Base-by-base conservation (phyloP, 163 green algal genomes). In the Chlorella variabilis region DNA sequence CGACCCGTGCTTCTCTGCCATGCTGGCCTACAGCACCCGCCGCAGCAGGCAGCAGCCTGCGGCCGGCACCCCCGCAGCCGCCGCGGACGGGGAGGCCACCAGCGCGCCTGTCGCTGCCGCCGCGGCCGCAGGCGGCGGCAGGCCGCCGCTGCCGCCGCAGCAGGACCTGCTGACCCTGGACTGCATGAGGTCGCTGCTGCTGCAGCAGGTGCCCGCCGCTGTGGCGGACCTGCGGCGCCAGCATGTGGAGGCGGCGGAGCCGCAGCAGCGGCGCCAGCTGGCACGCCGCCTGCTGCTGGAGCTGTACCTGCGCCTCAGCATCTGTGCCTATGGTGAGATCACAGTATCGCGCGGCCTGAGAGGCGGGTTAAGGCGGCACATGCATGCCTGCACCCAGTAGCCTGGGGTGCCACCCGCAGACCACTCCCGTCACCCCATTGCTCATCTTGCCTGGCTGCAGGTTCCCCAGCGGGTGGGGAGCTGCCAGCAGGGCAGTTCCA, bases 271-370 rank as follows among this genome's bases (percentile, higher is more conserved):
- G 15, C 56, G 54, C 38, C 36, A 33, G 48, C 38, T 80, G 54
- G 42, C 73, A 6, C 25, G 36, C 17, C 73, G 54, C 29, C 33
- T 80, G 23, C 56, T 80, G 15, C 38, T 59, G 7, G 73, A 80
- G 38, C 73, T 80, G 13, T 38, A 70, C 54, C 56, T 80, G 48
- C 73, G 73, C 54, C 39, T 80, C 36, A 34, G 27, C 54, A 70
- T 80, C 73, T 69, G 54, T 29, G 54, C 73, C 36, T 70, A 41
- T 31, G 73, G 73, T 80, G 73, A 51, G 71, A n/a, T n/a, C n/a
- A n/a, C n/a, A n/a, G n/a, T n/a, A n/a, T n/a, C n/a, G n/a, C n/a
- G n/a, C n/a, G n/a, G n/a, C n/a, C n/a, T n/a, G n/a, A n/a, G n/a
- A n/a, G n/a, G n/a, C n/a, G n/a, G n/a, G n/a, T n/a, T n/a, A n/a